These are phyloP conservation scores for Arctostaphylos glauca DNA, from an alignment of 148 eudicot species.

Conservation along the genomic window DNA sequence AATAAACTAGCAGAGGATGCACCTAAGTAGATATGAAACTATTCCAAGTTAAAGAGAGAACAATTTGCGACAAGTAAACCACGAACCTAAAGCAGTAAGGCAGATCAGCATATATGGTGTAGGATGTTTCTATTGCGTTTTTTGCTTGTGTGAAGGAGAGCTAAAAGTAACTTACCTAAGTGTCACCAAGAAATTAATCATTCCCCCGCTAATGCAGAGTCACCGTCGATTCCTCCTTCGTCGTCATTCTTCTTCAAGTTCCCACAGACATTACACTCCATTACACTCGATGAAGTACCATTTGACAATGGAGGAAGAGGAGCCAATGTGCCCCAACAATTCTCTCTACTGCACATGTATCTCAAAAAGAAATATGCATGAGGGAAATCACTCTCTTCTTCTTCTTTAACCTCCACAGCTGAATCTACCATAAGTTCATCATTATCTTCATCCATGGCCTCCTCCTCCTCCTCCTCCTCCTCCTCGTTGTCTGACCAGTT, in stretches of 20 bases:
- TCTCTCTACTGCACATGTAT: slow-evolving; percentile 70
- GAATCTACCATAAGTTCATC: slow-evolving; percentile 21
- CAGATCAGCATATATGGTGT: neutral
- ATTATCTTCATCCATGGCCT: slow-evolving; percentile 36
- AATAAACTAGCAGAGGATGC: neutral
- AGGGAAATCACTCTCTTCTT: slow-evolving; percentile 57
- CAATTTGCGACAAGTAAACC: neutral
- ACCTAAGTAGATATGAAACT: neutral
- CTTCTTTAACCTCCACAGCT: slow-evolving; percentile 25
- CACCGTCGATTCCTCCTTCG: slow-evolving; percentile 18
- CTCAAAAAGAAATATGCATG: slow-evolving; percentile 85
- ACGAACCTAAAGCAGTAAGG: neutral
- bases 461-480: slow-evolving; percentile 36
- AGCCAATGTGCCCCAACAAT: slow-evolving; percentile 92
- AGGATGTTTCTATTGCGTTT: neutral
- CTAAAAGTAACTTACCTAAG: neutral
- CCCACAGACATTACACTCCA: slow-evolving; percentile 96
- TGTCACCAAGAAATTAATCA: neutral
- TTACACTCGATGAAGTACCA: slow-evolving; percentile 29
- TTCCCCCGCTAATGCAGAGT: slow-evolving; percentile 7
- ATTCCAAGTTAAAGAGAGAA: neutral
- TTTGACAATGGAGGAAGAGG: slow-evolving; percentile 57
- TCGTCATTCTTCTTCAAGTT: slow-evolving; percentile 30
- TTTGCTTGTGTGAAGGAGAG: neutral
- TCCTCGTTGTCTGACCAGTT: slow-evolving; percentile 80